Percentiles rank a stretch among this genome's conserved stretches.
phyloP scores from a whole-genome alignment of 2,329 filamentous ascomycete genomes.

The Hymenoscyphus salicellus region DNA sequence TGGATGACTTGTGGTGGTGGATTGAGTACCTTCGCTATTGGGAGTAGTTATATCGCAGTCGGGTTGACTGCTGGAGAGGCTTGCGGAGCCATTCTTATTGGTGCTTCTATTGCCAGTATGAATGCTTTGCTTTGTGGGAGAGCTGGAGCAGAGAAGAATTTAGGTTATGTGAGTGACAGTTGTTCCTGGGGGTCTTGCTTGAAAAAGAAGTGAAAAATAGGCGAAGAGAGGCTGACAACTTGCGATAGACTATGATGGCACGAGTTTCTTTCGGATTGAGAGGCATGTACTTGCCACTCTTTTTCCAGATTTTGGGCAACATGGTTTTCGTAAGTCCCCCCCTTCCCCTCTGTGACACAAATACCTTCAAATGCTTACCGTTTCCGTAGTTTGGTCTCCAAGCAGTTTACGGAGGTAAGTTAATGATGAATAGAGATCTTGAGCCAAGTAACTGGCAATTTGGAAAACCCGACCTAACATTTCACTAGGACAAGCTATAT shows the following conservation, averaged over 20 bases:
- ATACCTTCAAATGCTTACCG: no score
- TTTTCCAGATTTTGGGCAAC: no score
- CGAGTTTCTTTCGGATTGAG: no score
- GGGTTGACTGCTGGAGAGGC: conserved; percentile 26
- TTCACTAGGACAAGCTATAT: conserved; percentile 15
- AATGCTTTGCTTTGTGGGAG: conserved; percentile 26
- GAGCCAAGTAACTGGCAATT: no score
- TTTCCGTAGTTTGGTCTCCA: no score
- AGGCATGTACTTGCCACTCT: no score
- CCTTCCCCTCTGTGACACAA: no score
- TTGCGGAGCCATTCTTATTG: conserved; percentile 26
- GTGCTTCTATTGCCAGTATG: conserved; percentile 17
- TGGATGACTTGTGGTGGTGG: conserved; percentile 13
- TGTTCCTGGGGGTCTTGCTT: neutral
- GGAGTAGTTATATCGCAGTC: conserved; percentile 24
- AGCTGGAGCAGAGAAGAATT: conserved; percentile 26
- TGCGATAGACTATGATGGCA: no score
- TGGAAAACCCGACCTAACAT: neutral
- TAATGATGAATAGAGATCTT: no score
- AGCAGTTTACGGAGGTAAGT: no score
- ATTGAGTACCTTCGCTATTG: conserved; percentile 22
- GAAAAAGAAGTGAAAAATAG: no score
- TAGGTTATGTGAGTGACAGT: conserved; percentile 23
- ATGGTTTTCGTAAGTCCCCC: no score
- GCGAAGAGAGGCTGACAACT: neutral